Evolutionary conservation across 768 basidiomycete species (phyloP).

Genomic region (Mycena indigotica): DNA sequence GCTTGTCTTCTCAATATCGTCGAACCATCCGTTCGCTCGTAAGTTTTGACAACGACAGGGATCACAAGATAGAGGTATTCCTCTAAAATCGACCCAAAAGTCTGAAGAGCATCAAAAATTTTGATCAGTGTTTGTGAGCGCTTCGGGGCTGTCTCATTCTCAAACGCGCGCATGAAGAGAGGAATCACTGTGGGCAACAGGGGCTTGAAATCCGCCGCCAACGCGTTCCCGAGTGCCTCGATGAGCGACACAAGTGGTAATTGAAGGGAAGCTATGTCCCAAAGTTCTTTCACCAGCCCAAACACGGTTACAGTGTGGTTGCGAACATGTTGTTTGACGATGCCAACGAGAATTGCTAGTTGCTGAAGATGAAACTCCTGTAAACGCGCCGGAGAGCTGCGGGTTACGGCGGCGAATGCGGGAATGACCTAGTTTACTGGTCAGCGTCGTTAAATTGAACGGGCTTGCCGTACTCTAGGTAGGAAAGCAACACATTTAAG

Average conservation of each 20-base stretch:
- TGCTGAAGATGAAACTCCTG: conserved; percentile 96
- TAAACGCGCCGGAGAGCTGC: conserved; percentile 74
- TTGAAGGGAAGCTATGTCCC: conserved; percentile 84
- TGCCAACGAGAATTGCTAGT: conserved; percentile 90
- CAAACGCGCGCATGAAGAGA: conserved; percentile 86
- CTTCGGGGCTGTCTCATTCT: conserved; percentile 84
- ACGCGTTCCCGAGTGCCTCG: conserved; percentile 88
- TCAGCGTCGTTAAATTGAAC: conserved; percentile 12
- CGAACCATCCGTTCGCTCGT: conserved; percentile 79
- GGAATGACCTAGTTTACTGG: conserved; percentile 74
- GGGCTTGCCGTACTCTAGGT: conserved; percentile 64
- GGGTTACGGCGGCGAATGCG: conserved; percentile 87
- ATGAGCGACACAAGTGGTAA: conserved; percentile 90
- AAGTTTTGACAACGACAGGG: conserved; percentile 89
- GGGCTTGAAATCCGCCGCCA: conserved; percentile 97
- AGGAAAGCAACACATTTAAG: conserved; percentile 94
- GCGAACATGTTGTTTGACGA: conserved; percentile 96
- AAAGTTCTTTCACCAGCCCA: conserved; percentile 82
- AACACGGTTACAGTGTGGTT: conserved; percentile 89
- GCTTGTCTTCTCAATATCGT: conserved; percentile 82
- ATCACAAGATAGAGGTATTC: conserved; percentile 97
- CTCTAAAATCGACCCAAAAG: conserved; percentile 95
- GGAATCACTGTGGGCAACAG: conserved; percentile 91
- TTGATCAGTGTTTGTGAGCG: conserved; percentile 79
- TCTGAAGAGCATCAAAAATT: conserved; percentile 91